phyloP scores from a whole-genome alignment of 768 basidiomycete genomes.

The Cyclocybe cylindracea region DNA sequence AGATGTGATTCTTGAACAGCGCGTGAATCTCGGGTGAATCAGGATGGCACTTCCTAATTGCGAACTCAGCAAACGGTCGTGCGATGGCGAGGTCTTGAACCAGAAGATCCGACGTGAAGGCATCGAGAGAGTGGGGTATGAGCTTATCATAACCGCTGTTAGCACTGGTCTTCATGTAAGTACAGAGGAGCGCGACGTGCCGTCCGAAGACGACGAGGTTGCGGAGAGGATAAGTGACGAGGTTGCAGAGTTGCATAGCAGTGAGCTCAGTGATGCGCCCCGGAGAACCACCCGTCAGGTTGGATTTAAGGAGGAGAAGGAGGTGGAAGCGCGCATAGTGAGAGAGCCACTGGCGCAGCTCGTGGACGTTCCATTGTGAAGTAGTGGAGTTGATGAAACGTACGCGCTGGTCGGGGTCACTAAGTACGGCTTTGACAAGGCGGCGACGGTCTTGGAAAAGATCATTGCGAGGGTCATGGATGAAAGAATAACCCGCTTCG shows the following conservation, averaged over 20 bases:
- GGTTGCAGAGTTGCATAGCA: slow-evolving; percentile 1
- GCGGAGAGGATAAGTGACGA: neutral
- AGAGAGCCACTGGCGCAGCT: too few species aligned
- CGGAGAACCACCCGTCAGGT: too few species aligned
- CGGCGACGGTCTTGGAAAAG: neutral
- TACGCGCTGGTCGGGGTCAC: too few species aligned
- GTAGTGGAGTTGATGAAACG: too few species aligned
- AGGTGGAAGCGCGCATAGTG: too few species aligned
- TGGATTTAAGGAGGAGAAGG: too few species aligned
- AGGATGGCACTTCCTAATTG: neutral
- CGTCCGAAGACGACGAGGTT: slow-evolving; percentile 17
- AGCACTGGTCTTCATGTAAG: slow-evolving; percentile 17
- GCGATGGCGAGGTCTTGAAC: slow-evolving; percentile 25
- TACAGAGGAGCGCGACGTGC: slow-evolving; percentile 11
- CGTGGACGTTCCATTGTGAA: too few species aligned
- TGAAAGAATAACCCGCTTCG: slow-evolving; percentile 20
- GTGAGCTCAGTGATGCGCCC: too few species aligned
- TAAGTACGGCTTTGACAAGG: neutral
- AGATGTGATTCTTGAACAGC: slow-evolving; percentile 6
- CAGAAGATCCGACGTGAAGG: slow-evolving; percentile 20
- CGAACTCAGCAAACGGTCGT: slow-evolving; percentile 11
- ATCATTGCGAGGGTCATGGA: slow-evolving; percentile 11
- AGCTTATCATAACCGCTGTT: slow-evolving; percentile 18
- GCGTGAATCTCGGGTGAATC: neutral
- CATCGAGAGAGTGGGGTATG: slow-evolving; percentile 27